Evolutionary conservation across 208 protist genomes (phyloP).

Genomic region (Vickermania spadyakhi): DNA sequence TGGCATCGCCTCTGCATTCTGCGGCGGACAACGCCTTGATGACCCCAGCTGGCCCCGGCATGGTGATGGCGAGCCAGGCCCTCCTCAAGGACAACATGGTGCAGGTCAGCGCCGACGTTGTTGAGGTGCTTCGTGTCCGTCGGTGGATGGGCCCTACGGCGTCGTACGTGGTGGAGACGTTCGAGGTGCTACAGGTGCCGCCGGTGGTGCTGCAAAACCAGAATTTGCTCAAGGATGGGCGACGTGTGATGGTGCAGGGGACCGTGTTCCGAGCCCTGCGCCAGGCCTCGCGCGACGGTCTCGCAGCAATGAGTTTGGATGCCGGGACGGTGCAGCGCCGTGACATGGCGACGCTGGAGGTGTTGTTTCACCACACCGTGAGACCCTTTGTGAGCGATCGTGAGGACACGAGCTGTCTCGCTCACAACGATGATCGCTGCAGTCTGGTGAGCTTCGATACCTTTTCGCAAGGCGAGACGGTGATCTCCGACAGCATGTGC

Average conservation of each 20-base stretch:
- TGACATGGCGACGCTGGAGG: not conserved
- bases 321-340: not conserved
- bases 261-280: not conserved
- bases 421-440: not conserved
- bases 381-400: not conserved
- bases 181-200: not conserved
- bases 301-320: not conserved
- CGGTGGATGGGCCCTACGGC: not conserved
- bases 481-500: not conserved
- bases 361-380: not conserved
- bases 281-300: not conserved
- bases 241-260: not conserved
- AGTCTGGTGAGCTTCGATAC: not conserved
- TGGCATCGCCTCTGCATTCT: not conserved
- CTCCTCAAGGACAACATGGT: constrained; percentile 1
- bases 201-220: not conserved
- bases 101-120: not conserved
- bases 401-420: not conserved
- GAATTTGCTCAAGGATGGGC: not conserved
- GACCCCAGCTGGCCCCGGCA: not conserved
- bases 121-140: not conserved
- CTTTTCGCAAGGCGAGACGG: not conserved
- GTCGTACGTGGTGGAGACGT: not conserved
- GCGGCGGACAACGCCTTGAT: not conserved
- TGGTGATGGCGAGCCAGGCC: not conserved